Evolutionary conservation across 768 basidiomycete genomes (phyloP), one percentile per base, ranked within the genome.

Genomic region (Bullera alba): DNA sequence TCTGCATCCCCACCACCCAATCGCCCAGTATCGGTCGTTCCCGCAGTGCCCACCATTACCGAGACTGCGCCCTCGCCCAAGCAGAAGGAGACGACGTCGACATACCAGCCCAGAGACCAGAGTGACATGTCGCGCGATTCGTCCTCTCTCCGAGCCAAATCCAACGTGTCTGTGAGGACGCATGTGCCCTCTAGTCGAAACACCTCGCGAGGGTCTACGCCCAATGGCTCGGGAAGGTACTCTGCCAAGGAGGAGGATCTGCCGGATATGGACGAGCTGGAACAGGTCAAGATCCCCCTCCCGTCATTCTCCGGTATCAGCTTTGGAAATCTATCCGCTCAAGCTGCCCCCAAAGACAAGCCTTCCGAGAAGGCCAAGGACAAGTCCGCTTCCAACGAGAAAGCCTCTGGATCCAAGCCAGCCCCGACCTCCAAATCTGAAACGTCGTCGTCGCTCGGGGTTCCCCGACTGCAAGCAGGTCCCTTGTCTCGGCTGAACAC

Each of bases 221-320:
- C 65, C 4, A 48, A 19, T 19, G 51, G 41, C 16, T 50, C 35
- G 6, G 67, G 67, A 16, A 42, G 67, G 23, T 69, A 51, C 45
- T 69, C 67, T 4, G 67, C 67, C n/a, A 51, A 53, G 22, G 67
- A 69, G 42, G 67, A 69, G 46, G 67, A 69, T 54, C 38, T 69
- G 37, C 67, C 67, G 28, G 51, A 50, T 21, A 61, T 69, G 61
- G 63, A 63, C 14, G 67, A 69, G 28, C 45, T 69, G 41, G 61
- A 62, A 35, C 51, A 60, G 26, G 27, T 53, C 25, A 65, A 63
- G 55, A 67, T 67, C 30, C 51, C 63, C 5, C 32, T 64, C 19
- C 59, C 59, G 21, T 59, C 60, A 14, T 59, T 67, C 37, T 59
- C 57, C 16, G 61, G 61, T 8, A 60, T 67, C 27, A 57, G 58